Conservation (phyloP, 1,284 basidiomycete species). For the Sporisorium scitamineum region DNA sequence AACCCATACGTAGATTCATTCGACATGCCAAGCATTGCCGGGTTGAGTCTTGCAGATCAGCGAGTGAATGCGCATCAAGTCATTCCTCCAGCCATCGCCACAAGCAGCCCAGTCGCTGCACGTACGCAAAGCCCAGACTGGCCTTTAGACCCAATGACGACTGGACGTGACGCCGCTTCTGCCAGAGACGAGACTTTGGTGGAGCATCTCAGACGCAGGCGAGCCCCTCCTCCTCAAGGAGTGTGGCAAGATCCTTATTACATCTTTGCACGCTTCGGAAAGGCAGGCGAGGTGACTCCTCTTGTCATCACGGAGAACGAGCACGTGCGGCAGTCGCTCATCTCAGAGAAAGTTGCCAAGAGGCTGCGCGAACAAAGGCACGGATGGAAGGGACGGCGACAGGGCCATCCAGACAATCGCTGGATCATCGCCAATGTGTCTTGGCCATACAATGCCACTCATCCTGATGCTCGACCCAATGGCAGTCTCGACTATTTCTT, state of each 20-base stretch:
- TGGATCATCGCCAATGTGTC: constrained; percentile 7
- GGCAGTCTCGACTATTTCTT: constrained; percentile 2
- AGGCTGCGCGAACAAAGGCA: not conserved
- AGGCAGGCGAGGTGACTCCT: not conserved
- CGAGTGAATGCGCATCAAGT: not conserved
- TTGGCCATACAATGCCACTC: constrained; percentile 1
- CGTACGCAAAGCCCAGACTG: not conserved
- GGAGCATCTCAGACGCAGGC: not conserved
- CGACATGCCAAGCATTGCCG: not conserved
- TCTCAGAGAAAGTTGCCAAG: constrained; percentile 11
- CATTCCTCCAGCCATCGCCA: not conserved
- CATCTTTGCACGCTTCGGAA: constrained; percentile 16
- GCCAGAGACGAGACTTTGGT: not conserved
- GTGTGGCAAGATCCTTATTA: not conserved
- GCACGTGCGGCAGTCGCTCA: constrained; percentile 11
- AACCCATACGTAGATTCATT: not conserved
- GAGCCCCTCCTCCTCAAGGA: not conserved
- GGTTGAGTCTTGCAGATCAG: not conserved
- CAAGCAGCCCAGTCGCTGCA: not conserved
- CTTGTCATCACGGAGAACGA: constrained; percentile 14
- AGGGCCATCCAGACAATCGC: not conserved
- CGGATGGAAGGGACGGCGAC: not conserved
- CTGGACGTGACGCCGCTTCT: not conserved
- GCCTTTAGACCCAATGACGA: not conserved
- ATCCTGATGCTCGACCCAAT: not conserved